Conservation (phyloP, 2,329 filamentous ascomycete species). For the Fusarium foetens region DNA sequence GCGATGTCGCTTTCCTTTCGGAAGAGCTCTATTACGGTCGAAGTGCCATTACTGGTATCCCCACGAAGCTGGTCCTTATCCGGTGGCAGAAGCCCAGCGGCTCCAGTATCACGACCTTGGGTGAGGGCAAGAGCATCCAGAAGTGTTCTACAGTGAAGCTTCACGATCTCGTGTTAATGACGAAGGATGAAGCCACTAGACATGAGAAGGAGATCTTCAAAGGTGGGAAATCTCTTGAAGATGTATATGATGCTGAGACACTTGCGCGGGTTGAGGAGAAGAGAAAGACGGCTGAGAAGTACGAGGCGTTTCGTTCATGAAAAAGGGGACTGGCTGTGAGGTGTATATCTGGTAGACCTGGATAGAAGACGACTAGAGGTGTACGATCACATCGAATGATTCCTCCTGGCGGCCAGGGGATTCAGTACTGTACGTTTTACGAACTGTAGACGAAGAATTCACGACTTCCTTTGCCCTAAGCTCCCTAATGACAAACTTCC, state of each 20-base stretch:
- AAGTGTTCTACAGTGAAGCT: constrained; percentile 77
- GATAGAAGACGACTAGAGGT: not conserved
- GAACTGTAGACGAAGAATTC: not conserved
- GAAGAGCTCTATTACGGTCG: constrained; percentile 90
- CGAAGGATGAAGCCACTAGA: constrained; percentile 83
- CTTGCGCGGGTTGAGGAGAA: constrained; percentile 74
- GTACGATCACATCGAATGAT: not conserved
- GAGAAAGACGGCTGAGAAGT: constrained; percentile 72
- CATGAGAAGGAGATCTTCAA: constrained; percentile 85
- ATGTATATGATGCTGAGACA: constrained; percentile 77
- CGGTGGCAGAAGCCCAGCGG: constrained; percentile 77
- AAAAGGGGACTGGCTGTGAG: not conserved
- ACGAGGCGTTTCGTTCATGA: constrained; percentile 60
- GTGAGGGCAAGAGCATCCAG: constrained; percentile 76
- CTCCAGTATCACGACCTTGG: constrained; percentile 68
- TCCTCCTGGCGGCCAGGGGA: not conserved
- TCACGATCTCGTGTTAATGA: constrained; percentile 86
- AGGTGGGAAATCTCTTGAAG: constrained; percentile 72
- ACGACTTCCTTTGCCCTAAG: not conserved
- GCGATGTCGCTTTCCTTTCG: constrained; percentile 86
- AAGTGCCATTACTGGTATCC: constrained; percentile 83
- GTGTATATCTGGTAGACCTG: not conserved
- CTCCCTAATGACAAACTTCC: not conserved
- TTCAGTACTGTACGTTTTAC: not conserved
- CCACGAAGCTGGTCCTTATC: constrained; percentile 81